Evolutionary conservation across 257 asterid species (phyloP), one percentile per base, ranked within the genome.

Genomic region (Petunia axillaris): DNA sequence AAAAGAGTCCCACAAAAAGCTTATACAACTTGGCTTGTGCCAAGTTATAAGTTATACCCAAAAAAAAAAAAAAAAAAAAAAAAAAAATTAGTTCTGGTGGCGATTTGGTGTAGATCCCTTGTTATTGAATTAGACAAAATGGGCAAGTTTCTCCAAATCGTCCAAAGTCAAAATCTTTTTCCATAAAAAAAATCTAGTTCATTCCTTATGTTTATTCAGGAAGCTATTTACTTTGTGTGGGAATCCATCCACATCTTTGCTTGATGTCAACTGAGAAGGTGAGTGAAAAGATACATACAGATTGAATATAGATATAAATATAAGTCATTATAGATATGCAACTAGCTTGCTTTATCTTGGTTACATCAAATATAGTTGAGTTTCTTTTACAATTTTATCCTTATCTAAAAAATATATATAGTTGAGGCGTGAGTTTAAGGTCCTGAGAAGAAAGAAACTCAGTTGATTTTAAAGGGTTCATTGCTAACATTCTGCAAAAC

Each of bases 121-220:
- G 94, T 94, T 52, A 64, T 94, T 85, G 98, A 94, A 82, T 86
- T 94, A 91, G 97, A 94, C 68, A 85, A 84, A 84, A 81, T 92
- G 86, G 97, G 97, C 91, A 87, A 14, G 87, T n/a, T 64, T 81
- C 40, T 35, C 25, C 25, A 25, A 25, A 25, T 25, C 25, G 25
- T 52, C 11, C 9, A 3, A 3, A 67, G 25, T 14, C 3, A 36
- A 43, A 46, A 6, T 36, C 8, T 5, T 14, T 58, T 52, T 0
- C 25, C 25, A 25, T 25, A 25, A 4, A 13, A 14, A 35, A 43
- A 76, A 8, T 10, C 14, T 52, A 36, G 8, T 25, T 25, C 25
- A 25, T 65, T 82, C 46, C 8, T 15, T 55, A 6, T 5, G 46
- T 36, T 64, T 4, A 8, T 25, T 43, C 3, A 46, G 57, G 38